Base-by-base conservation (phyloP, 2,329 filamentous ascomycete genomes). In the Hymenoscyphus repandus region DNA sequence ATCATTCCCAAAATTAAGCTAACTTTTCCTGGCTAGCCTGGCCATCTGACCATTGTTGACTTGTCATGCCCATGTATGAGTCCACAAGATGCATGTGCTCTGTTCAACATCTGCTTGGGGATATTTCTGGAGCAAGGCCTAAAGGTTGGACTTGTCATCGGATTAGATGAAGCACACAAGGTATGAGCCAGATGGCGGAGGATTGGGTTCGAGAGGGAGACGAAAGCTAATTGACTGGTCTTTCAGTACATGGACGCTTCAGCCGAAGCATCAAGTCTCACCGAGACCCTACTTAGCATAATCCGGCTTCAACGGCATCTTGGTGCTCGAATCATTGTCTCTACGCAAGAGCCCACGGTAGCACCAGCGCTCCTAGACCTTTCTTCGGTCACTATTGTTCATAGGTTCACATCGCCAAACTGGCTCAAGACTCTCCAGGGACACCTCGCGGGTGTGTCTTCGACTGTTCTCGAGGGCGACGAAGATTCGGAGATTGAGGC, bases 101-200 rank as follows among this genome's bases (percentile, higher is more conserved):
- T 92, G 0, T 92, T 92, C 66, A 83, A 86, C 47, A 84, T 90
- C 37, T 85, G 80, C 17, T 70, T 92, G 1, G 74, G 74, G 2
- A 68, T 88, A 0, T 89, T 88, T 60, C 66, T 88, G 0, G 78
- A 85, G 51, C 72, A 79, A 42, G 66, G 74, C 0, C 56, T 58
- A 0, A 57, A 65, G 0, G 61, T 74, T 0, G 80, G 84, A 0
- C 75, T 81, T 4, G 72, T 90, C 34, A 68, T 91, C 12, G 85
- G 85, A 0, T 70, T 91, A 0, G 87, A 92, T 55, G 86, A 92
- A 63, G 88, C 88, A 0, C 88, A 93, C 63, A 90, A 90, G 60
- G 77, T 79, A 65, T 45, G 57, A 42, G 20, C 7, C 18, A 5
- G 7, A 18, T 11, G 17, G 7, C 42, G 30, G 18, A 18, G 15